Percentiles rank a stretch among this genome's conserved stretches.
These are phyloP conservation scores for Pistacia integerrima DNA, from an alignment of 345 rosid genomes.

Conservation along the genomic window DNA sequence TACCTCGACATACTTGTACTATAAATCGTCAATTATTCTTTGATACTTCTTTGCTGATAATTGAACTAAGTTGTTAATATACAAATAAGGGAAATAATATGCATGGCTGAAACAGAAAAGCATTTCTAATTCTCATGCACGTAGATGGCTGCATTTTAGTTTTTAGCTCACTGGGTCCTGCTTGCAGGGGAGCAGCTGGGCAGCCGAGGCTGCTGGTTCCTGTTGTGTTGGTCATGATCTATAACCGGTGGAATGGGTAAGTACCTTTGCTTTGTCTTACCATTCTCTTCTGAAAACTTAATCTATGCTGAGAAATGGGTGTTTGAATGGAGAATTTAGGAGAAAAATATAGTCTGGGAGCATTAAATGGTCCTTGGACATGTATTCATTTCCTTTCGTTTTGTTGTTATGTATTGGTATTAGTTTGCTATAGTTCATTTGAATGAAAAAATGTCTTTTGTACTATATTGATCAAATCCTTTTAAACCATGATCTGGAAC, in stretches of 20 bases:
- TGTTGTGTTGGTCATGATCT: slow-evolving; percentile 86
- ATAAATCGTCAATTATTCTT: background rate
- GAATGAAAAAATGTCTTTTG: background rate
- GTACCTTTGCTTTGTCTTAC: slow-evolving; percentile 19
- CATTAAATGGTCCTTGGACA: background rate
- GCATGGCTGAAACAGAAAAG: too few species aligned
- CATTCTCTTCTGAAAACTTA: background rate
- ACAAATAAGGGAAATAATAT: background rate
- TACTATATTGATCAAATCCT: background rate
- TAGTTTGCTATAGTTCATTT: background rate
- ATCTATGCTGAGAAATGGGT: background rate
- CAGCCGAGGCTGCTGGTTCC: slow-evolving; percentile 95
- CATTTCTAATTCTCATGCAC: too few species aligned
- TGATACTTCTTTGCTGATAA: background rate
- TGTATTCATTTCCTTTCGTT: background rate
- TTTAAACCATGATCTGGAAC: background rate
- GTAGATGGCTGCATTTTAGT: too few species aligned
- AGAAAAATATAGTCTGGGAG: background rate
- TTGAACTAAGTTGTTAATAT: background rate
- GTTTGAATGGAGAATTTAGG: background rate
- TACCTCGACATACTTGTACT: background rate
- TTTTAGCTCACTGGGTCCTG: background rate
- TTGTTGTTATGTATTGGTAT: background rate
- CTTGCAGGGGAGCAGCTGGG: slow-evolving; percentile 75
- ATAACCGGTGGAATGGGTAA: slow-evolving; percentile 90